A percentile compares a stretch with the other conserved stretches of the same genome.
Evolutionary conservation across 1,284 basidiomycete species (phyloP).

Genomic region (Afroboletus lepidellus): DNA sequence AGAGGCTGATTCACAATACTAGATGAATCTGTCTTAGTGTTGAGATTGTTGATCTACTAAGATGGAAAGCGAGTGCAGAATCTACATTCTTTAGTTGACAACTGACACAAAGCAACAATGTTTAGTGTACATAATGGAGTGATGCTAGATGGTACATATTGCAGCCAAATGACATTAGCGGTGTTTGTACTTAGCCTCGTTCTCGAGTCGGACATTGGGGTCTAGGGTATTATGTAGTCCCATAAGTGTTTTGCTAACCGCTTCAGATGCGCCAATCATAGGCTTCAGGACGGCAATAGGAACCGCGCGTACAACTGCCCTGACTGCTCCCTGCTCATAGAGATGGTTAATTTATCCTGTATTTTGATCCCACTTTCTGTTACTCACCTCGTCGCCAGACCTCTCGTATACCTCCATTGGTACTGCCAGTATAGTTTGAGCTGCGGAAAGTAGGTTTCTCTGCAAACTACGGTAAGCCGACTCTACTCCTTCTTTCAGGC

Average conservation of each 20-base stretch:
- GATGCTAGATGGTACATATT: constrained; percentile 13
- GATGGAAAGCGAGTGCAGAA: no score
- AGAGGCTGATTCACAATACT: not conserved
- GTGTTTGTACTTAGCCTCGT: constrained; percentile 87
- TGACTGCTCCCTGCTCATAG: constrained; percentile 73
- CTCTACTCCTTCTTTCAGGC: constrained; percentile 85
- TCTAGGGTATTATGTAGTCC: constrained; percentile 90
- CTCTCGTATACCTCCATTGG: constrained; percentile 99
- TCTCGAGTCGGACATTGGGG: constrained; percentile 74
- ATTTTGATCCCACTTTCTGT: not conserved
- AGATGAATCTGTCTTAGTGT: not conserved
- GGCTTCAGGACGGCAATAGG: constrained; percentile 95
- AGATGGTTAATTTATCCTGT: not conserved
- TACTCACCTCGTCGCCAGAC: constrained; percentile 77
- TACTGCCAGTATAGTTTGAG: constrained; percentile 96
- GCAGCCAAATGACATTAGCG: constrained; percentile 39
- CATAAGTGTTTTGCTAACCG: constrained; percentile 91
- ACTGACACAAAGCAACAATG: constrained; percentile 6
- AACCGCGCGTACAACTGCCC: constrained; percentile 91
- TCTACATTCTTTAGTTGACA: no score
- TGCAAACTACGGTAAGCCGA: constrained; percentile 85
- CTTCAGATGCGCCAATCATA: constrained; percentile 96
- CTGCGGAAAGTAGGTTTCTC: constrained; percentile 86
- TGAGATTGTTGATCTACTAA: no score
- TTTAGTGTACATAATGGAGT: constrained; percentile 13